These are phyloP conservation scores for Graphilbum sp. DNA, from an alignment of 2,329 filamentous ascomycete genomes.

Conservation along the genomic window DNA sequence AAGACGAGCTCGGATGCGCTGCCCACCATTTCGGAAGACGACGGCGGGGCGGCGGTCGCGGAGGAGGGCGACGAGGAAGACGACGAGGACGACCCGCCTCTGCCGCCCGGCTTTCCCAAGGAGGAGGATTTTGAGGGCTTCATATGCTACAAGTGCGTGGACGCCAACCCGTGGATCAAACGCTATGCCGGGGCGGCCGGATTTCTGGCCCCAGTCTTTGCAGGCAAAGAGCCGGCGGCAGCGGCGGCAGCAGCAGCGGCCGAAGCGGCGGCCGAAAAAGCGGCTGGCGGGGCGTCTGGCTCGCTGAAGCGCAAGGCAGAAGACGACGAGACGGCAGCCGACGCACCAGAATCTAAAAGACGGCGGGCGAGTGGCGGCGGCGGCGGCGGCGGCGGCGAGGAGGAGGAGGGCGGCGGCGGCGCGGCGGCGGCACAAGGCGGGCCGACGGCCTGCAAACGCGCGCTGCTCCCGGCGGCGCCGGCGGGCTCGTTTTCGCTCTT, in stretches of 20 bases:
- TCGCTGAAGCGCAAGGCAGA: slow-evolving; percentile 53
- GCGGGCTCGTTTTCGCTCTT: slow-evolving; percentile 61
- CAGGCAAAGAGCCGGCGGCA: neutral
- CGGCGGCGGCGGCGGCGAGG: no score
- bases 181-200: slow-evolving; percentile 64
- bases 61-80: slow-evolving; percentile 14
- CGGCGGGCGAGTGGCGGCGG: no score
- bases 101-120: slow-evolving; percentile 71
- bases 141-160: slow-evolving; percentile 86
- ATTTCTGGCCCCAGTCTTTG: slow-evolving; percentile 59
- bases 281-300: neutral
- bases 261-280: no score
- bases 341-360: slow-evolving; percentile 24
- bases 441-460: slow-evolving; percentile 37
- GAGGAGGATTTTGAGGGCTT: slow-evolving; percentile 85
- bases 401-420: no score
- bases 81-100: slow-evolving; percentile 40
- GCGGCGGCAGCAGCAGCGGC: no score
- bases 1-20: slow-evolving; percentile 1
- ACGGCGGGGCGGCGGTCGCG: slow-evolving; percentile 2
- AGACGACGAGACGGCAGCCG: slow-evolving; percentile 16
- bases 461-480: slow-evolving; percentile 38
- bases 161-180: slow-evolving; percentile 83
- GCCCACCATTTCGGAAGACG: slow-evolving; percentile 7
- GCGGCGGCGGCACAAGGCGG: no score